Conservation (phyloP, 805 yeast species). For the Myxozyma monticola region DNA sequence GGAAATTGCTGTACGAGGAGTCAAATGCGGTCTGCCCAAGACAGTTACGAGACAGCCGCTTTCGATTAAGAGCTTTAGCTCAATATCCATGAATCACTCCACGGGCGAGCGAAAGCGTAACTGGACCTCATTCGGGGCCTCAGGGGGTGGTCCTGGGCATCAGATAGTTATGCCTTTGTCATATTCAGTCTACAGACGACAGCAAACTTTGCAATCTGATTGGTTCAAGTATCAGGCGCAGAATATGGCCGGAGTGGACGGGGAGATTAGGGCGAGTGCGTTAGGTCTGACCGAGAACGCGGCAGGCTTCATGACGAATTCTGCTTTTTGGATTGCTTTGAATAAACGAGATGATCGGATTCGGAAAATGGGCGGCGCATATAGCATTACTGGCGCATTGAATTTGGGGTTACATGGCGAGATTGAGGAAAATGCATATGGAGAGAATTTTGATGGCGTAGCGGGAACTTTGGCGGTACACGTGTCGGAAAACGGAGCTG, state of each 20-base stretch:
- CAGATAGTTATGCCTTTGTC: conserved; percentile 10
- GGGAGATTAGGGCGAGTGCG: background rate
- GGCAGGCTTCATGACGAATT: conserved; percentile 8
- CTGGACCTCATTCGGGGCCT: conserved; percentile 5
- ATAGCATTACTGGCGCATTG: conserved; percentile 7
- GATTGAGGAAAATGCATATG: conserved; percentile 1
- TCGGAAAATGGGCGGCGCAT: conserved; percentile 21
- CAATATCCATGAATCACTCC: background rate
- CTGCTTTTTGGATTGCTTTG: conserved; percentile 18
- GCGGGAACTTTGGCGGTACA: no score
- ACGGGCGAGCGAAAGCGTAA: background rate
- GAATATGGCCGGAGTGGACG: background rate
- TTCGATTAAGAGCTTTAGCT: conserved; percentile 17
- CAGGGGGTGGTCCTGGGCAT: background rate
- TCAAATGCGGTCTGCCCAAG: conserved; percentile 5
- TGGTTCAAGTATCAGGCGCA: background rate
- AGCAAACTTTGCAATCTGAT: background rate
- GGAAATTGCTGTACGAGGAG: conserved; percentile 20
- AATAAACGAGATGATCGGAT: conserved; percentile 6
- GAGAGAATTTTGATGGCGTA: no score
- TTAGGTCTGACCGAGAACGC: conserved; percentile 3
- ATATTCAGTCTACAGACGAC: conserved; percentile 13
- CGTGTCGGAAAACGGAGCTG: no score
- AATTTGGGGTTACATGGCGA: background rate
- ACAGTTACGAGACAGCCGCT: conserved; percentile 11